Evolutionary conservation across 1,284 basidiomycete species (phyloP).

Genomic region (Puccinia horiana): DNA sequence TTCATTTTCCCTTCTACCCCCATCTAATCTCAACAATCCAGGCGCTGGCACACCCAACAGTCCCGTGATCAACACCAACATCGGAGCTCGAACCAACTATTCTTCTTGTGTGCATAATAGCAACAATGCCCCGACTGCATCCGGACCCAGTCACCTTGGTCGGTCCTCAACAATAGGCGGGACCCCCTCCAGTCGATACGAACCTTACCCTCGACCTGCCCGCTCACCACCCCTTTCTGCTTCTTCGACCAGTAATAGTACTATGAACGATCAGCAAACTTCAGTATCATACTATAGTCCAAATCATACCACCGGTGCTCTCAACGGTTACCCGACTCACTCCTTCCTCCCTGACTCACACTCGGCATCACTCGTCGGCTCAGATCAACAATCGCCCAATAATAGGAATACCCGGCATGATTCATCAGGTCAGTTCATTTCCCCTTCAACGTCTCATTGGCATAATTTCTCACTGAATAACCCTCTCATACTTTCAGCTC

Average conservation of each 20-base stretch:
- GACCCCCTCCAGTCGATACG: constrained; percentile 19
- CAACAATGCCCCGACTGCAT: not conserved
- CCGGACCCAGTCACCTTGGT: not conserved
- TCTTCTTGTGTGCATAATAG: not conserved
- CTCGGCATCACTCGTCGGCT: constrained; percentile 17
- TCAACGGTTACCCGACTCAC: constrained; percentile 18
- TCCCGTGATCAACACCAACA: not conserved
- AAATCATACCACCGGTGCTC: constrained; percentile 9
- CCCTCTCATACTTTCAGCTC: not conserved
- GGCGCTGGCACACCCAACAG: constrained; percentile 1
- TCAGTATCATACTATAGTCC: constrained; percentile 9
- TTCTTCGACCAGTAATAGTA: constrained; percentile 17
- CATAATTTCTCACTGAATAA: not conserved
- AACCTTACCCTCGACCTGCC: constrained; percentile 26
- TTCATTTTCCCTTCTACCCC: constrained; percentile 15
- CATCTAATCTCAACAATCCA: constrained; percentile 2
- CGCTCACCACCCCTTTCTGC: constrained; percentile 18
- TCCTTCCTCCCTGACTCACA: constrained; percentile 32
- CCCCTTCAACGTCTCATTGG: not conserved
- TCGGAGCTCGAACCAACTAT: constrained; percentile 1
- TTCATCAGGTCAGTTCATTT: constrained; percentile 8
- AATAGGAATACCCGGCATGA: not conserved
- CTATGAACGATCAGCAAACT: constrained; percentile 11
- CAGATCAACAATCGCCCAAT: not conserved
- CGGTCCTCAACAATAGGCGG: not conserved